phyloP scores from a whole-genome alignment of 169 alveolate genomes.

The Plasmodium fragile region DNA sequence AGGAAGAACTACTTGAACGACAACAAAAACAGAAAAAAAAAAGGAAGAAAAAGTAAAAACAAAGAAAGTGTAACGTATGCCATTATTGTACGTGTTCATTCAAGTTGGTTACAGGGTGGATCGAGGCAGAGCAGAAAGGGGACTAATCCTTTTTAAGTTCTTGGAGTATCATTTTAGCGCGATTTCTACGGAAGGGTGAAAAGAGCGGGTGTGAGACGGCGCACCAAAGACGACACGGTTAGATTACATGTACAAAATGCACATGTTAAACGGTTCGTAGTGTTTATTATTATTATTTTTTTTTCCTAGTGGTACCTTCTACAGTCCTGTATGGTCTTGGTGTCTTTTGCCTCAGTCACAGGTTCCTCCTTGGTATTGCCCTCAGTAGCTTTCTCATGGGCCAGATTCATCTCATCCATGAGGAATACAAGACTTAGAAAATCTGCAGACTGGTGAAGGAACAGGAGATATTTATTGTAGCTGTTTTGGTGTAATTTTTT shows the following conservation, averaged over 20 bases:
- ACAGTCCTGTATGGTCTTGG: slow-evolving; percentile 41
- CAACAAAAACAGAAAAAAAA: not conserved
- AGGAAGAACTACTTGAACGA: not conserved
- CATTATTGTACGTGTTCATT: not conserved
- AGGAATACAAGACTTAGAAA: slow-evolving; percentile 11
- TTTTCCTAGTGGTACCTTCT: slow-evolving; percentile 17
- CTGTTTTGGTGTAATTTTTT: not conserved
- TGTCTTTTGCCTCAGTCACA: not conserved
- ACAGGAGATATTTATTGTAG: not conserved
- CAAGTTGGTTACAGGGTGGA: not conserved
- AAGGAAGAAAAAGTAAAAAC: not conserved
- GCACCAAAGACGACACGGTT: not conserved
- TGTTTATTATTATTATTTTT: not conserved
- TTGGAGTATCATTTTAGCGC: slow-evolving; percentile 50
- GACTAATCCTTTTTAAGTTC: slow-evolving; percentile 39
- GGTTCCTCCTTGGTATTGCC: not conserved
- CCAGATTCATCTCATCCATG: slow-evolving; percentile 24
- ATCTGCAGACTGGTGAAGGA: slow-evolving; percentile 26
- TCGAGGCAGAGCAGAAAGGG: not conserved
- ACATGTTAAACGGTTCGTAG: not conserved
- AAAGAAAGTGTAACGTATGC: not conserved
- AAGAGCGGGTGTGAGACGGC: not conserved
- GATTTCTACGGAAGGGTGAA: slow-evolving; percentile 7
- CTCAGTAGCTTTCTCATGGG: not conserved
- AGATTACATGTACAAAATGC: not conserved